A percentile compares a stretch with the other conserved stretches of the same genome.
Evolutionary conservation across 106 monocot species (phyloP).

Genomic region (Dendrobium chrysotoxum): DNA sequence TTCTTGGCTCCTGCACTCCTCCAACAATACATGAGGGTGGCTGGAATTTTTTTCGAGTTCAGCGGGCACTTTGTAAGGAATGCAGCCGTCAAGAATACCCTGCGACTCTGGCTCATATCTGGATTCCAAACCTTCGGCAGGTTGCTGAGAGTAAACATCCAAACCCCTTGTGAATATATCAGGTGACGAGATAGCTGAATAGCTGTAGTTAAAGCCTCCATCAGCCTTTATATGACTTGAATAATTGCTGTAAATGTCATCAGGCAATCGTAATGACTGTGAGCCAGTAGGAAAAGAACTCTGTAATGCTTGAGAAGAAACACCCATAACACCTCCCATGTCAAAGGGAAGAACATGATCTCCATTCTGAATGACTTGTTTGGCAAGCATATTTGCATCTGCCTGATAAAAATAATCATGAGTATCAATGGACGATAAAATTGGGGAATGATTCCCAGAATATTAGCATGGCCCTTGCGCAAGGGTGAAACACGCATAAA

Average conservation of each 20-base stretch:
- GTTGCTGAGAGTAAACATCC: conserved; percentile 11
- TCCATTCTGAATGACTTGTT: conserved; percentile 45
- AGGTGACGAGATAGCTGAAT: conserved; percentile 21
- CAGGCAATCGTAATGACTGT: neutral
- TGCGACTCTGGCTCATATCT: conserved; percentile 12
- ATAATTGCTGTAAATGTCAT: conserved; percentile 24
- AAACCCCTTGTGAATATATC: conserved; percentile 22
- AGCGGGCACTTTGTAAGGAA: neutral
- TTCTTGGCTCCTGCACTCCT: conserved; percentile 16
- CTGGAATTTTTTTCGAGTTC: conserved; percentile 14
- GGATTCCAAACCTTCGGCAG: conserved; percentile 9
- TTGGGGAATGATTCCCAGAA: too few relatives aligned
- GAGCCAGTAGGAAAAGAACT: conserved; percentile 4
- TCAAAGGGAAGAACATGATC: conserved; percentile 28
- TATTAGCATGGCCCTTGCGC: too few relatives aligned
- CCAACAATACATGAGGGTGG: conserved; percentile 25
- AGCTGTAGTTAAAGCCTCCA: conserved; percentile 10
- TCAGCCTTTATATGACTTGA: conserved; percentile 14
- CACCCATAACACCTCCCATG: neutral
- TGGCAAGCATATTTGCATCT: conserved; percentile 41
- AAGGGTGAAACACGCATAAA: neutral
- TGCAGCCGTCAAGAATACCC: neutral
- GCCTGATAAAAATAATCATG: conserved; percentile 31
- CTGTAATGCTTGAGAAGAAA: conserved; percentile 16
- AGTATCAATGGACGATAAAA: neutral